Base-by-base conservation (phyloP, 1,139 yeast species). In the Debaryomyces sp. region DNA sequence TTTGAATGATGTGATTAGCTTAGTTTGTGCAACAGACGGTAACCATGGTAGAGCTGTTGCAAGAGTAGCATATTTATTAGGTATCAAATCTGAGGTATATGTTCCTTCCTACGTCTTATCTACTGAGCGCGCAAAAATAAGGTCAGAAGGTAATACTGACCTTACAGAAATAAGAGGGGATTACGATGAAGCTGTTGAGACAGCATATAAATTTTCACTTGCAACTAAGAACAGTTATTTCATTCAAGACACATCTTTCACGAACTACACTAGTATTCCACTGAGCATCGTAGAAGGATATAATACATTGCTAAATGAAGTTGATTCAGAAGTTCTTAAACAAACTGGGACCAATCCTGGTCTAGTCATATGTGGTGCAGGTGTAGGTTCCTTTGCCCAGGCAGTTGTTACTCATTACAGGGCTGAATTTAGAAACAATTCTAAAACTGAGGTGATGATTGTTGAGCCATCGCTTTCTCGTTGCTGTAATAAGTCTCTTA, bases 371-470 rank as follows among this genome's bases (percentile, higher is more conserved):
- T 33, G 36, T 12, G 36, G 36, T 15, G 36, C 36, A 6, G 36
- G 36, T 5, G 36, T 33, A 6, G 36, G 36, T 1, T 33, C 36
- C 6, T 33, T 33, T 33, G 36, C 36, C 5, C 36, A 33, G 12
- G 21, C 36, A 33, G 23, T 33, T 33, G 36, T 33, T 2, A 5
- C 36, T 8, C 36, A 33, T 17, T 33, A 33, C 6, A 17, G 36
- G 22, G 36, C 36, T 7, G 36, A 5, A 8, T 33, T 33, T 17
- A 38, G 30, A 12, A 27, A 40, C 5, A 18, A 41, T 21, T 40
- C 27, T 6, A 50, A 50, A 13, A 34, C 21, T 30, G 24, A 26
- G 13, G 12, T 46, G 9, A 47, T 43, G 41, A 41, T 17, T 33
- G 36, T 33, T 33, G 36, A 33, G 17, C 36, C 36, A 15, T 15